phyloP scores from a whole-genome alignment of 306 rosid species.

The Sesbania bispinosa region DNA sequence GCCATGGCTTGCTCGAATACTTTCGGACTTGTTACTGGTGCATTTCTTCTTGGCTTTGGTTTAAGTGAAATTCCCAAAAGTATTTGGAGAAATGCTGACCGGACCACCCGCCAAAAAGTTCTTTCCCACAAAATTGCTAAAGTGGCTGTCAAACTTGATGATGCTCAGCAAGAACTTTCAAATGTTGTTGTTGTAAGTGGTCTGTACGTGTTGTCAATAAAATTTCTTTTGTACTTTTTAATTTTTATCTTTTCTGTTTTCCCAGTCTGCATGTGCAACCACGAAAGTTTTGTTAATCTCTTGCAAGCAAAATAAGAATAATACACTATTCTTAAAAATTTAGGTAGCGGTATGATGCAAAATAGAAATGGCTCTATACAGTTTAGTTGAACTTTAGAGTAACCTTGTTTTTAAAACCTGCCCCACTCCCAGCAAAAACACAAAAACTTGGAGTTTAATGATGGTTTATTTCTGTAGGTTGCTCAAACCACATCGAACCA shows the following conservation, averaged over 20 bases:
- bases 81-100: constrained; percentile 85
- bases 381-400: constrained; percentile 5
- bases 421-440: not conserved
- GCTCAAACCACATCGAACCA: constrained; percentile 98
- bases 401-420: not conserved
- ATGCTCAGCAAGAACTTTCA: constrained; percentile 94
- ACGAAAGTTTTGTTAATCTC: not conserved
- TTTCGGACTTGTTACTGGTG: constrained; percentile 97
- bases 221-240: not conserved
- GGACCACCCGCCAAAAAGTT: constrained; percentile 91
- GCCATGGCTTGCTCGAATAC: constrained; percentile 99
- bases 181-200: constrained; percentile 85
- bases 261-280: not conserved
- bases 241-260: constrained; percentile 7
- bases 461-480: constrained; percentile 48
- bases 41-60: constrained; percentile 98
- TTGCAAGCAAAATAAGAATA: not conserved
- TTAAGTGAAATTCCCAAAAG: constrained; percentile 92
- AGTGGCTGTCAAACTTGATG: constrained; percentile 94
- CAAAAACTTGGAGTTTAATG: not conserved
- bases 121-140: constrained; percentile 95
- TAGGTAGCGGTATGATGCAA: not conserved
- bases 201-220: not conserved
- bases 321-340: not conserved
- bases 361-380: not conserved